phyloP scores from a whole-genome alignment of 306 rosid species.

The Nissolia schottii region DNA sequence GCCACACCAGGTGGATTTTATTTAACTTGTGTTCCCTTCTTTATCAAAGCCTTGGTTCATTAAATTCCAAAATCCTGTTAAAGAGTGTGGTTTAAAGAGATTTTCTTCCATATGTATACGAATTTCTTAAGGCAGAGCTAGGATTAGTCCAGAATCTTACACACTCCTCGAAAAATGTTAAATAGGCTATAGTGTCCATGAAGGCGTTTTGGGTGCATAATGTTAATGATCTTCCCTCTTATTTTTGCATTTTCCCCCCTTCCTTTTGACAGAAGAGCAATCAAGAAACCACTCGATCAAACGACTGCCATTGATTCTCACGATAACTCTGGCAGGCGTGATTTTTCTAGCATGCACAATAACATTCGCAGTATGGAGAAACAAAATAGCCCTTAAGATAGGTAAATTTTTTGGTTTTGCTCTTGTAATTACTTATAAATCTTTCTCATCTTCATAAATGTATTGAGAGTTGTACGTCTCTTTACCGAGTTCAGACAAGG shows the following conservation, averaged over 20 bases:
- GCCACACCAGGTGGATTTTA: not conserved
- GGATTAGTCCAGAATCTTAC: not conserved
- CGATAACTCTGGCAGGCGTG: not conserved
- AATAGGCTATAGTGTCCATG: not conserved
- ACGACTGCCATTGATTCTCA: not conserved
- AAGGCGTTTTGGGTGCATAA: not conserved
- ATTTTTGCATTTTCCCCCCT: not conserved
- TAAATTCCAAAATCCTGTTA: too few species aligned
- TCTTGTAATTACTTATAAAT: not conserved
- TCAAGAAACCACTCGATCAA: not conserved
- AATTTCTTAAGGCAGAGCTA: not conserved
- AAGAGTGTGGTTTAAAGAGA: not conserved
- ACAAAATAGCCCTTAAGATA: not conserved
- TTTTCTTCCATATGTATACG: not conserved
- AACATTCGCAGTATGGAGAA: not conserved
- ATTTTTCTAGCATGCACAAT: not conserved
- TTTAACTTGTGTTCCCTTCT: too few species aligned
- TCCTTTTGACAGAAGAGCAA: not conserved
- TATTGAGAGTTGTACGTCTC: not conserved
- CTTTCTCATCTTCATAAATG: not conserved
- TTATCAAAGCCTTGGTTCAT: too few species aligned
- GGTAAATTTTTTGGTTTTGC: constrained; percentile 11
- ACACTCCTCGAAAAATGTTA: not conserved
- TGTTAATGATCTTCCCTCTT: not conserved
- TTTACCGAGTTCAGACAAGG: constrained; percentile 7